Evolutionary conservation across 805 yeast species (phyloP).

Genomic region (Peterozyma toletana): DNA sequence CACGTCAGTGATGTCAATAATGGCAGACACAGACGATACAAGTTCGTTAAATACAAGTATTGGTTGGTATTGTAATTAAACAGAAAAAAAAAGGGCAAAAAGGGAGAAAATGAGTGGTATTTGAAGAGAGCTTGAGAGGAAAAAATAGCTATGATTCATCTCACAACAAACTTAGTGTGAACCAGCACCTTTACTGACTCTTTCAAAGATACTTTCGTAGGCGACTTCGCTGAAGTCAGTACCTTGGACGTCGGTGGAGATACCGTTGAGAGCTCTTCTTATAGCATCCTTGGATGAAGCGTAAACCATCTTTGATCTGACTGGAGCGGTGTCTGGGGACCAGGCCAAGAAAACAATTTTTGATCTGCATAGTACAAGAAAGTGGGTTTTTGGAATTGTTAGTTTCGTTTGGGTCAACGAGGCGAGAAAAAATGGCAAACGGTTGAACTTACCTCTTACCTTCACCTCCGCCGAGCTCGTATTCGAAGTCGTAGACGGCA

Average conservation of each 20-base stretch:
- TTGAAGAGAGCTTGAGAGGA: no score
- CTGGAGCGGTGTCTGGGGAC: slow-evolving; percentile 97
- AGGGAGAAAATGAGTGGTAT: no score
- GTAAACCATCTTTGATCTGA: slow-evolving; percentile 95
- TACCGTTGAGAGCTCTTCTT: slow-evolving; percentile 95
- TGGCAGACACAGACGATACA: no score
- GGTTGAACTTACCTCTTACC: slow-evolving; percentile 80
- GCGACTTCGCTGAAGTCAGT: slow-evolving; percentile 97
- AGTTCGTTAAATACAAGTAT: no score
- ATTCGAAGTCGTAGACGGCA: slow-evolving; percentile 96
- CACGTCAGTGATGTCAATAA: no score
- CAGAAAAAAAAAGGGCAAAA: no score
- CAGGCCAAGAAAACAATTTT: slow-evolving; percentile 75
- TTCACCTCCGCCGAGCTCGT: slow-evolving; percentile 81
- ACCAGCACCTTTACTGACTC: slow-evolving; percentile 78
- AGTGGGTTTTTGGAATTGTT: background rate
- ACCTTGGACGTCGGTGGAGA: slow-evolving; percentile 92
- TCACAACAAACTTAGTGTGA: slow-evolving; percentile 30
- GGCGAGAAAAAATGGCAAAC: slow-evolving; percentile 12
- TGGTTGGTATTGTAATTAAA: no score
- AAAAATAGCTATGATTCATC: background rate
- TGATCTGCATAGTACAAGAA: slow-evolving; percentile 22
- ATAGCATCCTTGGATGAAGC: slow-evolving; percentile 98
- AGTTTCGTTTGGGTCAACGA: slow-evolving; percentile 4
- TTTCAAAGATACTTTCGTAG: slow-evolving; percentile 86